Evolutionary conservation across 148 eudicot species (phyloP).

Genomic region (Pharnaceum exiguum): DNA sequence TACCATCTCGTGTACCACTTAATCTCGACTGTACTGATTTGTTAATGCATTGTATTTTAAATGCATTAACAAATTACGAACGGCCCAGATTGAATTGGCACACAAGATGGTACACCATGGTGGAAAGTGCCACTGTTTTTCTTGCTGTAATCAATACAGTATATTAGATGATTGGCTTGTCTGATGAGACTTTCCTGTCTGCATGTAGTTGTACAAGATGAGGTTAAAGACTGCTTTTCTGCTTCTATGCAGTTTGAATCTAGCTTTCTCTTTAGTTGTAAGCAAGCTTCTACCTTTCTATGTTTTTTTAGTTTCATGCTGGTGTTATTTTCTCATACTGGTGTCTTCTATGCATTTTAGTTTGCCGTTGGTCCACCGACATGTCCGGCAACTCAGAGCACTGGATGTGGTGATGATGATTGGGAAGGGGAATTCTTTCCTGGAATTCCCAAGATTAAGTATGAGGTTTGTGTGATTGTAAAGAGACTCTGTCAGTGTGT

Average conservation of each 20-base stretch:
- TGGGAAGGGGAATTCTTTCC: conserved; percentile 97
- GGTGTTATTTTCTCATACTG: background rate
- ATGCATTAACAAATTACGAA: too few species aligned
- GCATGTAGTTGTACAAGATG: conserved; percentile 18
- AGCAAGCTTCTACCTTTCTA: conserved; percentile 1
- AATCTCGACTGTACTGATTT: too few species aligned
- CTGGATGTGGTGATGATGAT: conserved; percentile 51
- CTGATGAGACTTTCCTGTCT: background rate
- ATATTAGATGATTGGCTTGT: background rate
- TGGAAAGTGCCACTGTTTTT: too few species aligned
- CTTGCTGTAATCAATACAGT: too few species aligned
- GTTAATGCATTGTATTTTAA: too few species aligned
- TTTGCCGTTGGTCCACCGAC: conserved; percentile 63
- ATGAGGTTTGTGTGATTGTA: conserved; percentile 47
- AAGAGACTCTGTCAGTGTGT: background rate
- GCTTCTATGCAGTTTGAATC: conserved; percentile 28
- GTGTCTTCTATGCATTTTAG: conserved; percentile 26
- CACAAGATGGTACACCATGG: too few species aligned
- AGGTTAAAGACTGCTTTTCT: conserved; percentile 27
- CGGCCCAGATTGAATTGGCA: too few species aligned
- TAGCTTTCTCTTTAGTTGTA: conserved; percentile 44
- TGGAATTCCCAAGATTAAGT: conserved; percentile 80
- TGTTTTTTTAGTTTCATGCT: background rate
- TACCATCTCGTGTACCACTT: too few species aligned
- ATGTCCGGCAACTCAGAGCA: conserved; percentile 63